Evolutionary conservation across 176 grass and related monocot species (phyloP).

Genomic region (Oryza officinalis): DNA sequence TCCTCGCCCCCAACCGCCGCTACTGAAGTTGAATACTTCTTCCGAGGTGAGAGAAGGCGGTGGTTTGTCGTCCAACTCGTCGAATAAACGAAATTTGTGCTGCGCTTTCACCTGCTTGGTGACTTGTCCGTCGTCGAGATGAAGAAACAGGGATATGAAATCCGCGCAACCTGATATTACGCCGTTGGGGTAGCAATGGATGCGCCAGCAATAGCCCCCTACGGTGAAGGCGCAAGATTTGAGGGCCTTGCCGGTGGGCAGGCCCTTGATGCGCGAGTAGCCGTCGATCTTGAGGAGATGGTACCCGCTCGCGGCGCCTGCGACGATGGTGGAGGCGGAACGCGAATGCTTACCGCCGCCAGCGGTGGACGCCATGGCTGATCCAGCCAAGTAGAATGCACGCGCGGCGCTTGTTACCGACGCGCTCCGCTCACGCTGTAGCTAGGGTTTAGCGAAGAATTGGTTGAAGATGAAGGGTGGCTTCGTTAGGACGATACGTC

Average conservation of each 20-base stretch:
- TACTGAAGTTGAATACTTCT: too few species aligned
- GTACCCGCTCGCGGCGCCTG: neutral
- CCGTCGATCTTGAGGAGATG: neutral
- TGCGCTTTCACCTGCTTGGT: neutral
- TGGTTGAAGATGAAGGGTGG: too few species aligned
- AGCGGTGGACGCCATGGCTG: too few species aligned
- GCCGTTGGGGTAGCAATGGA: conserved; percentile 28
- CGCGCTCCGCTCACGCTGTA: too few species aligned
- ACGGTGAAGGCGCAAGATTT: neutral
- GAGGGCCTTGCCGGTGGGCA: neutral
- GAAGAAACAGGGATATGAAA: conserved; percentile 13
- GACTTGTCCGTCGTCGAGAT: neutral
- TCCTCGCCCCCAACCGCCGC: too few species aligned
- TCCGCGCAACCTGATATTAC: neutral
- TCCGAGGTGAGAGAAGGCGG: too few species aligned
- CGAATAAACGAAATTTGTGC: neutral
- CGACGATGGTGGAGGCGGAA: neutral
- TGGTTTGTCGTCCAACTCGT: too few species aligned
- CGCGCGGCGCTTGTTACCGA: too few species aligned
- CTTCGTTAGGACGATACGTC: too few species aligned
- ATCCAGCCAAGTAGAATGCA: too few species aligned
- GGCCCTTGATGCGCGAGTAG: neutral
- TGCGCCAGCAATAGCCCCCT: conserved; percentile 1
- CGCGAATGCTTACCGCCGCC: neutral
- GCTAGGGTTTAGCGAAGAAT: too few species aligned